Base-by-base conservation (phyloP, 495 filamentous ascomycete species). In the Astrocystis sublimbata region DNA sequence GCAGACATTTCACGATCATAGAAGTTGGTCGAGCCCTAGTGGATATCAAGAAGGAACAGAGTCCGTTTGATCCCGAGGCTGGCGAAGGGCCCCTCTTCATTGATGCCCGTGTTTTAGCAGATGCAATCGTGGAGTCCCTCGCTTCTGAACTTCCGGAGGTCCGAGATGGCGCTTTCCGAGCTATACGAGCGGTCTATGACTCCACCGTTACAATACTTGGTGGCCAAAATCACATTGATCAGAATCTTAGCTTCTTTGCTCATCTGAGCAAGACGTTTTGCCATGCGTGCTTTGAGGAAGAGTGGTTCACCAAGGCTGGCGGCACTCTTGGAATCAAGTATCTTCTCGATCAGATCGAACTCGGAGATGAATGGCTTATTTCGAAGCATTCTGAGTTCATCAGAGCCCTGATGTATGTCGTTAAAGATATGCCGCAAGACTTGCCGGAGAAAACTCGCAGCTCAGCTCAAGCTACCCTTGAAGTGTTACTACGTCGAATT, bases 231-330 rank as follows among this genome's bases (percentile, higher is more conserved):
- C 81, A 88, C 41, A 86, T 91, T 9, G 80, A 87, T 12, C 85
- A 86, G 13, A 49, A 49, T 53, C 78, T 98, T 9, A 83, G 85
- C 1, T 92, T 97, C 74, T 99, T 97, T 75, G 78, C 81, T 61
- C 87, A 92, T 68, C 78, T 98, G 10, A 85, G 88, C 21, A 87
- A 86, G 59, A 84, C 86, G 0, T 97, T 97, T 75, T 92, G 89
- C 65, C 96, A 99, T 72, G 90, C 90, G 63, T 99, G 96, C 70
- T 89, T 97, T 61, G 91, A 92, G 65, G 93, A 97, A 71, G 93
- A 98, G 64, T 99, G 96, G 96, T 98, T 93, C 68, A 90, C 92
- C 13, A 99, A 99, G 69, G 87, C 91, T 19, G 93, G 93, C 60
- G 96, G 96, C 15, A 91, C 89, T 38, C 73, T 93, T 21, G 96